These are phyloP conservation scores for Phytophthora europaea DNA, from an alignment of 352 stramenopile genomes.

Conservation along the genomic window DNA sequence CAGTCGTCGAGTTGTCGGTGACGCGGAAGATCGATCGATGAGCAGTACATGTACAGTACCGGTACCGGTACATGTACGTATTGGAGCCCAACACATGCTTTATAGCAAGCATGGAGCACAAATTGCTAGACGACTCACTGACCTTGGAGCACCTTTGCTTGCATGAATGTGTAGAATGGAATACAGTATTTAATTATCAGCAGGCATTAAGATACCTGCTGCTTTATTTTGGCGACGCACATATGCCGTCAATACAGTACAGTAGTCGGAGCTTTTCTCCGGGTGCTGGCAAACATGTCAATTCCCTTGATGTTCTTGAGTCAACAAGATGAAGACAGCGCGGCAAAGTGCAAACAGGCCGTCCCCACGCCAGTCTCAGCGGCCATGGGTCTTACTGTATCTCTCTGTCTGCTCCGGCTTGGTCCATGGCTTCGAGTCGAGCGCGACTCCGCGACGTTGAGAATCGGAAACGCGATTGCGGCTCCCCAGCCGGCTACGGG, in stretches of 20 bases:
- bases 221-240: not conserved
- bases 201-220: not conserved
- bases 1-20: slow-evolving; percentile 19
- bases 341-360: not conserved
- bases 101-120: no score
- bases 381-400: not conserved
- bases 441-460: not conserved
- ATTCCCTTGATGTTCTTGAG: slow-evolving; percentile 13
- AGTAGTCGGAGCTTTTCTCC: not conserved
- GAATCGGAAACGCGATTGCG: slow-evolving; percentile 15
- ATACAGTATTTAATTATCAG: no score
- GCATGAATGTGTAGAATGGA: no score
- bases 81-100: not conserved
- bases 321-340: slow-evolving; percentile 6
- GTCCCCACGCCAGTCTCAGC: not conserved
- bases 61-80: not conserved
- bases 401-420: not conserved
- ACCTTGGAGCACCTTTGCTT: not conserved
- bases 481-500: slow-evolving; percentile 5
- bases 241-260: not conserved
- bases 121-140: not conserved
- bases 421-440: slow-evolving; percentile 1
- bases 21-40: slow-evolving; percentile 8
- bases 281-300: slow-evolving; percentile 15
- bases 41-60: not conserved